phyloP scores from a whole-genome alignment of 176 grass and related monocot genomes.

The Zoysia japonica region DNA sequence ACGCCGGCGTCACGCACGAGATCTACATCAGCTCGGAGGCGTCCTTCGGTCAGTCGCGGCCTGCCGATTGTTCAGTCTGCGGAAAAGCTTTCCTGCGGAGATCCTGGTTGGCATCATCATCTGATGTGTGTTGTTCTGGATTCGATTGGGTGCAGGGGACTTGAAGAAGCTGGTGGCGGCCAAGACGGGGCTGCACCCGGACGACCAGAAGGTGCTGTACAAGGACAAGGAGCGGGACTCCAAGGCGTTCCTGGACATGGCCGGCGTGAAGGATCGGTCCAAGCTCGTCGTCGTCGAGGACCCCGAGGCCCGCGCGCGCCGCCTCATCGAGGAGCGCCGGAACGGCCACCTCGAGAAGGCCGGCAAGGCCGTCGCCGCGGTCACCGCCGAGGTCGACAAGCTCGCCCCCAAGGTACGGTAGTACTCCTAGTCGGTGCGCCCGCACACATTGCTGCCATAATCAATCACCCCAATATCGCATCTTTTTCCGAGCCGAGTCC shows the following conservation, averaged over 20 bases:
- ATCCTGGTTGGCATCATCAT: not conserved
- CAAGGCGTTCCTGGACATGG: conserved; percentile 83
- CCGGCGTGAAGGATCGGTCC: conserved; percentile 84
- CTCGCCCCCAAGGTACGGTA: conserved; percentile 78
- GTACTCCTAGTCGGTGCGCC: not conserved
- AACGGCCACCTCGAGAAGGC: conserved; percentile 70
- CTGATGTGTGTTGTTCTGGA: not conserved
- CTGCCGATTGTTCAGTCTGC: not conserved
- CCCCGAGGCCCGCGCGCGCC: conserved; percentile 71
- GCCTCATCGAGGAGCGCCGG: conserved; percentile 82
- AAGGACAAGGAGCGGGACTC: conserved; percentile 87
- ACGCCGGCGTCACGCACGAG: conserved; percentile 77
- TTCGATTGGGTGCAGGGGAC: conserved; percentile 53
- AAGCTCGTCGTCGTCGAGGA: conserved; percentile 81
- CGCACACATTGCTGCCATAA: conserved; percentile 10
- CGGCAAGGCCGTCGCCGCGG: conserved; percentile 54
- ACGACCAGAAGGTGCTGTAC: conserved; percentile 81
- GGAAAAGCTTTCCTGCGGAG: too few species aligned
- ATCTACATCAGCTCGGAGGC: conserved; percentile 94
- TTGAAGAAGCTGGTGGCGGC: conserved; percentile 78
- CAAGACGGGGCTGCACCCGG: conserved; percentile 71
- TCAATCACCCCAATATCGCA: not conserved
- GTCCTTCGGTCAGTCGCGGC: conserved; percentile 47
- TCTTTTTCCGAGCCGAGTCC: conserved; percentile 29
- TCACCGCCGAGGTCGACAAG: conserved; percentile 88